Evolutionary conservation across 139 green algal genomes (phyloP).

Genomic region (Micromonas commoda): DNA sequence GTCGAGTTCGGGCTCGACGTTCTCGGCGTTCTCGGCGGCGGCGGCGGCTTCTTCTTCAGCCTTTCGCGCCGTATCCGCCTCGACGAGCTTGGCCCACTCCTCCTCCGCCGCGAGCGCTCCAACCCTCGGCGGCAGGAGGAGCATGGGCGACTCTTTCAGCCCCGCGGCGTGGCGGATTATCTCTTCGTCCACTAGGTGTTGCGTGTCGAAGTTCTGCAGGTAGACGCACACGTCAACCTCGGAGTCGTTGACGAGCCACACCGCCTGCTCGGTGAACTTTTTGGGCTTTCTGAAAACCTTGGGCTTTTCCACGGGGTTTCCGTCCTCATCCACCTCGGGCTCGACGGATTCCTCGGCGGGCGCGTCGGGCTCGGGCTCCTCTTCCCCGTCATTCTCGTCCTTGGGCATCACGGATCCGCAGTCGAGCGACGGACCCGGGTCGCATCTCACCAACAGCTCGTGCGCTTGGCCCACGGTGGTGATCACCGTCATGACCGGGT

Average conservation of each 20-base stretch:
- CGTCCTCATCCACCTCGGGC: no score
- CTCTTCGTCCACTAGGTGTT: slow-evolving; percentile 59
- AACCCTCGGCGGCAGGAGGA: slow-evolving; percentile 43
- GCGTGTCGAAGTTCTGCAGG: slow-evolving; percentile 61
- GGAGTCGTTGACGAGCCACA: slow-evolving; percentile 48
- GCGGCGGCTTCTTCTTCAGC: slow-evolving; percentile 1
- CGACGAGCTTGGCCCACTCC: slow-evolving; percentile 52
- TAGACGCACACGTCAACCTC: slow-evolving; percentile 54
- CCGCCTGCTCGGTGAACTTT: slow-evolving; percentile 39
- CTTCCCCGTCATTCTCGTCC: no score
- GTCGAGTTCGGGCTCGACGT: slow-evolving; percentile 19
- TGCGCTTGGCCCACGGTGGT: background rate
- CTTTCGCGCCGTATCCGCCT: slow-evolving; percentile 15
- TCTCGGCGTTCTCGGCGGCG: slow-evolving; percentile 15
- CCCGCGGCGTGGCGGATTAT: slow-evolving; percentile 40
- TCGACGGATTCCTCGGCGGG: no score
- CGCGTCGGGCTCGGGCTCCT: background rate
- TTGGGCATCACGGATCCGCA: background rate
- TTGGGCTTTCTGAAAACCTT: no score
- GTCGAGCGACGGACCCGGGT: background rate
- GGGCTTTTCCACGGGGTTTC: no score
- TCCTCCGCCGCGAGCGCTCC: slow-evolving; percentile 46
- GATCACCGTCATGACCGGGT: no score
- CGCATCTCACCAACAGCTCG: background rate
- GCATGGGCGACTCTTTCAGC: slow-evolving; percentile 39